A percentile compares a stretch with the other conserved stretches of the same genome.
Conservation (phyloP, 495 filamentous ascomycete genomes). For the Bathelium albidoporum region DNA sequence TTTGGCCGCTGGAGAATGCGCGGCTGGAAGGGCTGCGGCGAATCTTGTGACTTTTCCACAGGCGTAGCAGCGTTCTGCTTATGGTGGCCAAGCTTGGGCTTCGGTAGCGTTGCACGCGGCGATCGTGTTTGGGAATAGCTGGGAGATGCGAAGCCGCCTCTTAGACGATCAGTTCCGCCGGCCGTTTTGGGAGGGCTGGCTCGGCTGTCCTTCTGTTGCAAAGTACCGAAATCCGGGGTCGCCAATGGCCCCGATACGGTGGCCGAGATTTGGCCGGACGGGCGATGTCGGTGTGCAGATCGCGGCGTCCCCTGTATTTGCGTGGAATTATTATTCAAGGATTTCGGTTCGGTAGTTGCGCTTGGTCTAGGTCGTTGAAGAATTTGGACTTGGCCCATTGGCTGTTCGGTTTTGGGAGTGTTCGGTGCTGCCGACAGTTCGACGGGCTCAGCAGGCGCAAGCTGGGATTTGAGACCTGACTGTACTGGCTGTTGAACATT, state of each 20-base stretch:
- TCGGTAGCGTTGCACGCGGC: background rate
- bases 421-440: background rate
- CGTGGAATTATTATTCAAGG: background rate
- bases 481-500: background rate
- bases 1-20: constrained; percentile 1
- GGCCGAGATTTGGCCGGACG: background rate
- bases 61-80: background rate
- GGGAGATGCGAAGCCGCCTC: background rate
- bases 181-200: background rate
- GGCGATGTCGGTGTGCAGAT: background rate
- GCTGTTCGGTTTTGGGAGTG: background rate
- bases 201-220: background rate
- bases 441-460: background rate
- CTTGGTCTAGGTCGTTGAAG: background rate
- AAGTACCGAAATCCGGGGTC: background rate
- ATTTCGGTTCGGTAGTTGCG: background rate
- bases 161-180: background rate
- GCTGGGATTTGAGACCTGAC: background rate
- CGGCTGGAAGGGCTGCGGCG: background rate
- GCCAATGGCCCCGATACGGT: background rate
- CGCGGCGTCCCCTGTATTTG: background rate
- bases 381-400: background rate
- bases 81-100: background rate
- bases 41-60: background rate
- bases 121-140: background rate